These are phyloP conservation scores for Mycena polygramma DNA, from an alignment of 768 basidiomycete genomes.

Conservation along the genomic window DNA sequence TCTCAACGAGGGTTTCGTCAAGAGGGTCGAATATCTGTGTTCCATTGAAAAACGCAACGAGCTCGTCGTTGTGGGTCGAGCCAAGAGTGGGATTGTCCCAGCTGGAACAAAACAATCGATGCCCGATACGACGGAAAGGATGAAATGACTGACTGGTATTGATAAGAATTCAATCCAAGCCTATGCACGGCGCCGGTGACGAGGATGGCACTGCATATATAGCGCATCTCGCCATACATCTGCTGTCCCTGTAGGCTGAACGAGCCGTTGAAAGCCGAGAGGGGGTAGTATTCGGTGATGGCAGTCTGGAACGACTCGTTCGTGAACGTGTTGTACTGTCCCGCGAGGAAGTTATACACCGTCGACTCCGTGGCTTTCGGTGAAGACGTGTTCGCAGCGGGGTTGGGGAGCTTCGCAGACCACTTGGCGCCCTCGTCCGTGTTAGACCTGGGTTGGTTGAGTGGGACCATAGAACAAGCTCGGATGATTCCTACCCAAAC, in stretches of 20 bases:
- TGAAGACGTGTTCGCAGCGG: constrained; percentile 55
- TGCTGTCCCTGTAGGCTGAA: constrained; percentile 57
- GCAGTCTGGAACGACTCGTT: constrained; percentile 46
- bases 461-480: not conserved
- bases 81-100: constrained; percentile 58
- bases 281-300: constrained; percentile 48
- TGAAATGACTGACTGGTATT: constrained; percentile 49
- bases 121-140: constrained; percentile 5
- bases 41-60: constrained; percentile 52
- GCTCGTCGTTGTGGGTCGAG: constrained; percentile 53
- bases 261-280: constrained; percentile 48
- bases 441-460: constrained; percentile 47
- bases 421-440: constrained; percentile 59
- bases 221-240: constrained; percentile 61
- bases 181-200: constrained; percentile 46
- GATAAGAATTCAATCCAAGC: constrained; percentile 44
- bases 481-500: constrained; percentile 48
- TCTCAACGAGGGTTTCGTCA: constrained; percentile 47
- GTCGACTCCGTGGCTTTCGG: constrained; percentile 53
- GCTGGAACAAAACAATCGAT: constrained; percentile 29
- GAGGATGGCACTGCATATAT: constrained; percentile 56
- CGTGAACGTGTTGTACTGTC: constrained; percentile 52
- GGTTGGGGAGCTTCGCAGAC: constrained; percentile 51
- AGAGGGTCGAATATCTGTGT: constrained; percentile 39
- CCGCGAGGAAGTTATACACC: constrained; percentile 56